Evolutionary conservation across 805 yeast species (phyloP), one percentile per base, ranked within the genome.

Genomic region (Wickerhamiella lipophila): DNA sequence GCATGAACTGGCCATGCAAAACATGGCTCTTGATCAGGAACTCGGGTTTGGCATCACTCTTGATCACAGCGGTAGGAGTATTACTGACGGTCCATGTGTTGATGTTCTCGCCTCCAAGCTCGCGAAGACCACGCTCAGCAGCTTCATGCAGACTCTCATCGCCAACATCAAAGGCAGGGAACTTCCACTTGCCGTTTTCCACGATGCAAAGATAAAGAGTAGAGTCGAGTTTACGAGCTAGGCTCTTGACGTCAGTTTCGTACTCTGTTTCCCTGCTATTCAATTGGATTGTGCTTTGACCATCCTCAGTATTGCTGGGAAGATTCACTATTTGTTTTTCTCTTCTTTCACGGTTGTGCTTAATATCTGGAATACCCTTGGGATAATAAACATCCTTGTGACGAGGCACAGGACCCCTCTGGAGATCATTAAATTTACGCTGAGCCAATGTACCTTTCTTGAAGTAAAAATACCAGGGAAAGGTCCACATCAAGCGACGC

Each of bases 401-500:
- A 53, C 78, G 77, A 34, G 78, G 73, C 3, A 79, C 76, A 6
- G 95, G 94, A 49, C 80, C 79, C 51, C 72, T 75, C 62, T 89
- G 95, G 26, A 81, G 79, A 57, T 78, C 77, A 47, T 79, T 67
- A 66, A 78, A 89, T 57, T 76, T 77, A 62, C 86, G 83, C 63
- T 86, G 95, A 2, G 95, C 77, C 53, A 92, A 70, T 1, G 96
- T 81, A 53, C 97, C 97, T 58, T 76, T 80, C 61, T 82, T 84
- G 69, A 80, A 92, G 68, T 88, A 92, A 62, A 78, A 88, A 76
- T 86, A 86, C 57, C 81, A 79, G 4, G 98, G 97, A 65, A 92
- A 92, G 0, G 97, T 87, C 95, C 96, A 87, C 95, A 88, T 87
- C 56, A 92, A 72, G 58, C 97, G 75, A 60, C 79, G 79, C 71